These are phyloP conservation scores for Cyphellophora europaea DNA, from an alignment of 2,329 filamentous ascomycete genomes.

Conservation along the genomic window DNA sequence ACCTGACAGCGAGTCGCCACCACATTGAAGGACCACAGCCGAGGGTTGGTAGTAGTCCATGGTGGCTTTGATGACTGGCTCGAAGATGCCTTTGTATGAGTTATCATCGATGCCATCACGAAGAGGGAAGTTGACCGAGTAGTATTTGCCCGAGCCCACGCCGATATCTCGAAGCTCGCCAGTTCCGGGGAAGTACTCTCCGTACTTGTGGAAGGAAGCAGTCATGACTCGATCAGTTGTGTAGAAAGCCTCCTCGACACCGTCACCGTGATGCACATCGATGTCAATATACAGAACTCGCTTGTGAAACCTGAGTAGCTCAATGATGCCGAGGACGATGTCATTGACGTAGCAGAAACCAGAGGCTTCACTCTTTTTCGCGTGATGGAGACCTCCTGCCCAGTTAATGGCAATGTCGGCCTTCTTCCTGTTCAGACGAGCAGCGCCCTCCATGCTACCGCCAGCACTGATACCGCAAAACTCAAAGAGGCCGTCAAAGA, in stretches of 20 bases:
- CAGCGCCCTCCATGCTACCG: conserved; percentile 61
- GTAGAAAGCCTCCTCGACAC: conserved; percentile 64
- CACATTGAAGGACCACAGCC: conserved; percentile 60
- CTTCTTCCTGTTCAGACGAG: conserved; percentile 57
- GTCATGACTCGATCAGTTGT: conserved; percentile 65
- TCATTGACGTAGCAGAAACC: conserved; percentile 98
- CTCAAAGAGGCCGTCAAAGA: conserved; percentile 62
- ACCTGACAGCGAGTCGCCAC: conserved; percentile 58
- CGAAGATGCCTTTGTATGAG: conserved; percentile 60
- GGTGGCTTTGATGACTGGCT: conserved; percentile 57
- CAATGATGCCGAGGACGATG: conserved; percentile 57
- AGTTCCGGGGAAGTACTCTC: conserved; percentile 63
- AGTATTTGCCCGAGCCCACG: conserved; percentile 57
- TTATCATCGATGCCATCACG: conserved; percentile 60
- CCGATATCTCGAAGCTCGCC: conserved; percentile 61
- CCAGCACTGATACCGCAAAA: conserved; percentile 63
- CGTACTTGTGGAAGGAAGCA: conserved; percentile 63
- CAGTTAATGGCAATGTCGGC: conserved; percentile 68
- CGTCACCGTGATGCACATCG: conserved; percentile 59
- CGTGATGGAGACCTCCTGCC: conserved; percentile 93
- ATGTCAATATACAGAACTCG: conserved; percentile 59
- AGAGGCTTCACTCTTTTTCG: conserved; percentile 87
- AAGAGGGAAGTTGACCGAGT: conserved; percentile 60
- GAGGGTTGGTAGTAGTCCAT: conserved; percentile 62
- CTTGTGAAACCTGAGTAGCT: conserved; percentile 54